Conservation (phyloP, 768 basidiomycete species). For the Holtermannia corniformis region DNA sequence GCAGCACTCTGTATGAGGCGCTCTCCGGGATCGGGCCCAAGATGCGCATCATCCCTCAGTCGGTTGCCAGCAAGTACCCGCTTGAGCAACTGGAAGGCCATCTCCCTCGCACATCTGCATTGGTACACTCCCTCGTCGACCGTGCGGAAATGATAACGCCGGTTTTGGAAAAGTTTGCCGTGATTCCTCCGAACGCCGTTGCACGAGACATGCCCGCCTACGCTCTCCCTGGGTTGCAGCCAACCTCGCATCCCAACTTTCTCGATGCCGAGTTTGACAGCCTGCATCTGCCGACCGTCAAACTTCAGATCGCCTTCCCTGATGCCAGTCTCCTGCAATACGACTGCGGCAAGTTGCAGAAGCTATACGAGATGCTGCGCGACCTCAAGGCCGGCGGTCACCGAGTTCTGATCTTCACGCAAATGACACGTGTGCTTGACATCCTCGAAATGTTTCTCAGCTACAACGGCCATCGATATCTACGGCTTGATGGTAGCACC, state of each 20-base stretch:
- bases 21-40: slow-evolving; percentile 39
- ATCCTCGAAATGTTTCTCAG: slow-evolving; percentile 89
- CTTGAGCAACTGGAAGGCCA: slow-evolving; percentile 9
- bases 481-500: slow-evolving; percentile 88
- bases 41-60: slow-evolving; percentile 25
- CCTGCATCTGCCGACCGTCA: slow-evolving; percentile 66
- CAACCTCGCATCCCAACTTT: slow-evolving; percentile 31
- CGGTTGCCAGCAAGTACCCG: slow-evolving; percentile 8
- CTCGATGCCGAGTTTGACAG: slow-evolving; percentile 52
- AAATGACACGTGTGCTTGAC: slow-evolving; percentile 90
- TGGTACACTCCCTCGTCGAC: slow-evolving; percentile 56
- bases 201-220: slow-evolving; percentile 62
- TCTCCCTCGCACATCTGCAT: slow-evolving; percentile 41
- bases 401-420: slow-evolving; percentile 87
- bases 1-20: slow-evolving; percentile 31
- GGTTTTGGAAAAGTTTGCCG: slow-evolving; percentile 61
- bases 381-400: slow-evolving; percentile 80
- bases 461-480: slow-evolving; percentile 84
- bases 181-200: slow-evolving; percentile 68
- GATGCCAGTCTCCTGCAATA: slow-evolving; percentile 82
- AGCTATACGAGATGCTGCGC: slow-evolving; percentile 65
- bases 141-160: slow-evolving; percentile 52
- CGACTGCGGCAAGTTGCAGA: slow-evolving; percentile 91
- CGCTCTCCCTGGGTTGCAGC: slow-evolving; percentile 48
- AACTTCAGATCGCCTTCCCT: slow-evolving; percentile 86